Base-by-base conservation (phyloP, 257 asterid genomes). In the Verbascum thapsus region DNA sequence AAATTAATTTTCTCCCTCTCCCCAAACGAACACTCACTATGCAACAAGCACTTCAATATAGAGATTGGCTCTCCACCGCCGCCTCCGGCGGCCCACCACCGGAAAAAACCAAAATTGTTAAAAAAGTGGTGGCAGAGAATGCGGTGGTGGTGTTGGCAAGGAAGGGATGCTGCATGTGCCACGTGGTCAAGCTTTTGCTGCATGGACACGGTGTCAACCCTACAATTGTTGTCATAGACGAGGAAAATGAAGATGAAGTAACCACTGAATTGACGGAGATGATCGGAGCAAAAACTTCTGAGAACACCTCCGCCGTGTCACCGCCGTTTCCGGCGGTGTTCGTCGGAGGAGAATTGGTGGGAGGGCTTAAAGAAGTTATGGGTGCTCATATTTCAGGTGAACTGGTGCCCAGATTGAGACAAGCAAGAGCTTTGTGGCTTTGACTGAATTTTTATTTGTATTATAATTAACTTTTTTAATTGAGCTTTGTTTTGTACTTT, bases 121-220 rank as follows among this genome's bases (percentile, higher is more conserved):
- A 66, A 3, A 76, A 72, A 63, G 6, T 74, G 70, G 80, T 85
- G 69, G 62, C 79, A 22, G 98, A 91, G n/a, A 86, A 81, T 60
- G 87, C 96, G 16, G 87, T 88, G 73, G 83, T 80, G 23, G 87
- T 83, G 38, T 65, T 88, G 11, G 90, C 87, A 0, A 63, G 80
- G 77, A 61, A 74, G 17, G 96, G 86, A 0, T 91, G 98, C 71
- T 86, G 92, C 75, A 88, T 91, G 96, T 86, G 96, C 75, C 83
- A 79, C 75, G 96, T 85, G 34, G 79, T 84, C 43, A 77, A 74
- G 86, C 88, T 72, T 10, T 18, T 91, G 63, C 78, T 91, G 5
- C 74, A 76, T 4, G 90, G 95, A 1, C 89, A 80, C 8, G 98
- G 96, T 0, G 91, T 81, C 9, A 86, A 80, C 62, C 98, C 98